Percentiles rank a stretch among this genome's conserved stretches.
phyloP scores from a whole-genome alignment of 1,284 basidiomycete genomes.

The Rhodotorula sp. region DNA sequence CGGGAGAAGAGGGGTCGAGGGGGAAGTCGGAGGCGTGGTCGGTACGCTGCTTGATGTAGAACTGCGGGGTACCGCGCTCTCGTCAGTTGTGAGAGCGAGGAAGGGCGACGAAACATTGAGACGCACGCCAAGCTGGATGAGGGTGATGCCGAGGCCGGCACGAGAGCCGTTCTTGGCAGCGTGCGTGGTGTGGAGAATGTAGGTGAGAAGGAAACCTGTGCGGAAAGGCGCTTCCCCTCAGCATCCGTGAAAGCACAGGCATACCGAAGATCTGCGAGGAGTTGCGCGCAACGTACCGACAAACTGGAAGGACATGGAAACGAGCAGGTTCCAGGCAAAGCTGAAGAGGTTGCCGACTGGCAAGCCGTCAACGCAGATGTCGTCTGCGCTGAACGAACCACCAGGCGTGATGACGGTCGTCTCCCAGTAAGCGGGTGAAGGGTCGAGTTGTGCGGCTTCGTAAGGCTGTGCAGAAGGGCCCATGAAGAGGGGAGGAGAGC shows the following conservation, averaged over 20 bases:
- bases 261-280: no score
- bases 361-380: conserved; percentile 59
- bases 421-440: conserved; percentile 95
- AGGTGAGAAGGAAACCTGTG: conserved; percentile 81
- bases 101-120: neutral
- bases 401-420: conserved; percentile 77
- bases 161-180: conserved; percentile 91
- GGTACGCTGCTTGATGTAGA: conserved; percentile 39
- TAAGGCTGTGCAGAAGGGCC: conserved; percentile 68
- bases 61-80: conserved; percentile 6
- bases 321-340: conserved; percentile 75
- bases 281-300: conserved; percentile 55
- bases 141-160: conserved; percentile 87
- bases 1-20: neutral
- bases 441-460: conserved; percentile 79
- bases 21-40: conserved; percentile 11
- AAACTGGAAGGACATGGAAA: conserved; percentile 95
- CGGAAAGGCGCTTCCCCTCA: no score
- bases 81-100: neutral
- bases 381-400: conserved; percentile 52
- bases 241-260: neutral
- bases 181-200: conserved; percentile 81
- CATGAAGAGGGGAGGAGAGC: conserved; percentile 49
- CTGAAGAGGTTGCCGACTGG: conserved; percentile 63
- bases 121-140: conserved; percentile 63